Percentiles rank a stretch among this genome's conserved stretches.
Conservation (phyloP, 2,329 filamentous ascomycete species). For the Colletotrichum euphorbiae region DNA sequence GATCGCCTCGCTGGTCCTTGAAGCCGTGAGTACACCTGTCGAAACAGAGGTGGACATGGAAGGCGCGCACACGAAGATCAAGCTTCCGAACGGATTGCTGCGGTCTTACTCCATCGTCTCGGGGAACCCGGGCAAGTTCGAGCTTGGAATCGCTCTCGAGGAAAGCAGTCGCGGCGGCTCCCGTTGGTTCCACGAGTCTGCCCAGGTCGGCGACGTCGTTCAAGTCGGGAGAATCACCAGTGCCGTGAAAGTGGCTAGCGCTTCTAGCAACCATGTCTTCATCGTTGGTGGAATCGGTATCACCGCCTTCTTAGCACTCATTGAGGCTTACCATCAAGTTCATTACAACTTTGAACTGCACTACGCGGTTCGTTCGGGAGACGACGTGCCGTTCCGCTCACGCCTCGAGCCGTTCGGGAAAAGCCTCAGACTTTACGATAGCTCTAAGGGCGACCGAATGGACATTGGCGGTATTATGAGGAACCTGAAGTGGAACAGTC, state of each 20-base stretch:
- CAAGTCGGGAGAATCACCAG: conserved; percentile 62
- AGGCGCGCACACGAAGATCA: conserved; percentile 68
- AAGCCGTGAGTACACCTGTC: conserved; percentile 53
- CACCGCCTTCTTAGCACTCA: conserved; percentile 69
- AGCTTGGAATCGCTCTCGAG: conserved; percentile 69
- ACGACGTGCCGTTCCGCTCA: conserved; percentile 67
- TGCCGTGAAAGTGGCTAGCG: conserved; percentile 57
- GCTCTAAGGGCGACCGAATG: conserved; percentile 62
- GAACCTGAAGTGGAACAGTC: conserved; percentile 62
- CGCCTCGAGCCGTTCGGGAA: conserved; percentile 56
- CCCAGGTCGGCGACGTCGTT: conserved; percentile 61
- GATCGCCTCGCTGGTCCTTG: conserved; percentile 64
- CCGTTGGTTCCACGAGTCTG: conserved; percentile 63
- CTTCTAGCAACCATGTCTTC: conserved; percentile 70
- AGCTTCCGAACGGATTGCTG: conserved; percentile 66
- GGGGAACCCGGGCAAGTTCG: conserved; percentile 61
- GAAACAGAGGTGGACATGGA: conserved; percentile 46
- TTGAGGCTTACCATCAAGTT: conserved; percentile 55
- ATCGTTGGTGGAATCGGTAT: conserved; percentile 75
- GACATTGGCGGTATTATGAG: conserved; percentile 61
- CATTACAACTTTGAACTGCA: conserved; percentile 66
- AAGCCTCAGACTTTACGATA: conserved; percentile 64
- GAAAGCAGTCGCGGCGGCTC: conserved; percentile 70
- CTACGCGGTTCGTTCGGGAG: conserved; percentile 65
- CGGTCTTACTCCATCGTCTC: conserved; percentile 71